Evolutionary conservation across 75 land plant genomes (phyloP).

Genomic region (Ceratopteris richardii): DNA sequence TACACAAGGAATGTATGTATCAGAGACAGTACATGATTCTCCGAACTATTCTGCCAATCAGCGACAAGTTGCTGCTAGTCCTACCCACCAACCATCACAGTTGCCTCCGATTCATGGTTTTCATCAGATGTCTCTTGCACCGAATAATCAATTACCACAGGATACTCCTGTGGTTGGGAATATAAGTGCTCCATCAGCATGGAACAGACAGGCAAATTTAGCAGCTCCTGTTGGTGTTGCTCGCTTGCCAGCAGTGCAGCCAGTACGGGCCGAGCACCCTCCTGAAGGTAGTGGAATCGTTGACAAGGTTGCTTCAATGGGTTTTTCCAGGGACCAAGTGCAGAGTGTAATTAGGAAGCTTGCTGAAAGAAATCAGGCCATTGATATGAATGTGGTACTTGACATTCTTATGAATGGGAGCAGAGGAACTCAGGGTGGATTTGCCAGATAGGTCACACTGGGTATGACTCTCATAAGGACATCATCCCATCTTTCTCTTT

Average conservation of each 20-base stretch:
- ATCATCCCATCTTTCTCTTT: too few species aligned
- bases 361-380: slow-evolving; percentile 26
- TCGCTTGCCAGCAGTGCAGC: slow-evolving; percentile 27
- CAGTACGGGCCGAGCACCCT: slow-evolving; percentile 18
- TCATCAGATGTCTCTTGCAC: not conserved
- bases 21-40: too few species aligned
- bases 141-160: slow-evolving; percentile 15
- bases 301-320: slow-evolving; percentile 36
- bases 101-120: too few species aligned
- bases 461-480: too few species aligned
- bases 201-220: slow-evolving; percentile 7
- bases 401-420: slow-evolving; percentile 29
- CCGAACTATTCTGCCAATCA: too few species aligned
- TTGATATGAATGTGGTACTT: slow-evolving; percentile 33
- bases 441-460: too few species aligned
- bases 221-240: slow-evolving; percentile 1
- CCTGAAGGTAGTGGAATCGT: slow-evolving; percentile 11
- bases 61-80: too few species aligned
- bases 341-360: slow-evolving; percentile 25
- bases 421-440: too few species aligned
- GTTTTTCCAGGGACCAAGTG: slow-evolving; percentile 41
- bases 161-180: not conserved
- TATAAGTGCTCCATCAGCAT: slow-evolving; percentile 1
- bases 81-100: too few species aligned
- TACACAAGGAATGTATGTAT: too few species aligned